These are phyloP conservation scores for Thuja plicata DNA, from an alignment of 83 land plant species.

Conservation along the genomic window DNA sequence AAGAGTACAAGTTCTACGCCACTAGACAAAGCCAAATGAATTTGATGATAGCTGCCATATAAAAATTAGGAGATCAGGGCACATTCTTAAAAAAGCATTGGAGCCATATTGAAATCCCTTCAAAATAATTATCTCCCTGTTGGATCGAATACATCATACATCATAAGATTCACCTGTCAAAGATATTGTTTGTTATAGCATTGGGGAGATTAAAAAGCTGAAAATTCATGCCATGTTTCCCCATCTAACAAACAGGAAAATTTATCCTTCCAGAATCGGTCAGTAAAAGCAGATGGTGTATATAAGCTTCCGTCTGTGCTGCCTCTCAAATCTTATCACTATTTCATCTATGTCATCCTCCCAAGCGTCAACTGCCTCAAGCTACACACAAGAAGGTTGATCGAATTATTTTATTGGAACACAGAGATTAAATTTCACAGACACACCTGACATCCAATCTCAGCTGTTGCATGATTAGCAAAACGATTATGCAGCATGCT, in stretches of 20 bases:
- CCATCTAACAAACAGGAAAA: not conserved
- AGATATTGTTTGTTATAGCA: not conserved
- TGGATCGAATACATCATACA: not conserved
- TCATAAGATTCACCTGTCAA: not conserved
- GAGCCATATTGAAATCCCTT: not conserved
- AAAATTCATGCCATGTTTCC: not conserved
- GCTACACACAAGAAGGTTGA: constrained; percentile 36
- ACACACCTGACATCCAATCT: not conserved
- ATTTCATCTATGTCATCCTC: constrained; percentile 85
- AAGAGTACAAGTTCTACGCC: no score
- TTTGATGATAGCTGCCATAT: no score
- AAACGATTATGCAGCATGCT: not conserved
- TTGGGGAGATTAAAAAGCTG: not conserved
- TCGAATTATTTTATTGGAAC: not conserved
- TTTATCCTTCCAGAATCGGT: not conserved
- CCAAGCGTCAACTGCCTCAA: constrained; percentile 71
- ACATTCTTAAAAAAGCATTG: not conserved
- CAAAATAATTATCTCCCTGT: not conserved
- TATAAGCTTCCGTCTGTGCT: constrained; percentile 62
- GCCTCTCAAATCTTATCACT: constrained; percentile 67
- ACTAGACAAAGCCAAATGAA: not conserved
- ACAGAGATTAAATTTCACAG: not conserved
- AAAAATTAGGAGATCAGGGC: not conserved
- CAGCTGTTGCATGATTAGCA: not conserved
- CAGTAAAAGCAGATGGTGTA: constrained; percentile 78